These are phyloP conservation scores for Saccharomyces hybrid DNA, from an alignment of 1,139 yeast species.

Conservation along the genomic window DNA sequence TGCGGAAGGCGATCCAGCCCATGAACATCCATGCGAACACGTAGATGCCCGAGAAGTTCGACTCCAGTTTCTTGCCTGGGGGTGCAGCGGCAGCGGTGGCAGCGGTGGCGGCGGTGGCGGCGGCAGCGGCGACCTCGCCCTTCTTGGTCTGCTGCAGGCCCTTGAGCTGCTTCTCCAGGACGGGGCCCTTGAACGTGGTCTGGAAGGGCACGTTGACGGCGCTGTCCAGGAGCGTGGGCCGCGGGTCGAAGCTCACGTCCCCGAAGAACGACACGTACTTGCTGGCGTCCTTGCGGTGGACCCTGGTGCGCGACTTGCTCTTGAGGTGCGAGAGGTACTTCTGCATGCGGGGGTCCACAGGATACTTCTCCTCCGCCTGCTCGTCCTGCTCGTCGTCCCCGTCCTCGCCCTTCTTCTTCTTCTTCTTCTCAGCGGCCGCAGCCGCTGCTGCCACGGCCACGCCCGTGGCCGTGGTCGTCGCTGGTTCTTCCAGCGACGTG, in stretches of 20 bases:
- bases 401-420: too few species aligned
- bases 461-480: background rate
- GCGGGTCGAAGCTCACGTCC: slow-evolving; percentile 15
- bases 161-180: slow-evolving; percentile 11
- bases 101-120: background rate
- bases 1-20: slow-evolving; percentile 7
- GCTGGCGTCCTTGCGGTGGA: slow-evolving; percentile 4
- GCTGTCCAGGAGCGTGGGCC: slow-evolving; percentile 11
- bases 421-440: too few species aligned
- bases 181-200: slow-evolving; percentile 9
- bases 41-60: slow-evolving; percentile 11
- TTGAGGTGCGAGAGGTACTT: slow-evolving; percentile 2
- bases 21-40: slow-evolving; percentile 11
- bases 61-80: slow-evolving; percentile 1
- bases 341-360: slow-evolving; percentile 1
- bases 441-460: background rate
- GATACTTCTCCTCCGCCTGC: background rate
- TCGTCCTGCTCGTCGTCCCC: too few species aligned
- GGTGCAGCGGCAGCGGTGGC: background rate
- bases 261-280: slow-evolving; percentile 13
- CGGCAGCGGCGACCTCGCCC: too few species aligned
- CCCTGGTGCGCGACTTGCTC: background rate
- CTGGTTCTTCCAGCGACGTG: background rate
- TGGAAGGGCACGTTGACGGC: slow-evolving; percentile 10
- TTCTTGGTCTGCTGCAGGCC: slow-evolving; percentile 8